Percentiles rank a stretch among this genome's conserved stretches.
phyloP scores from a whole-genome alignment of 495 filamentous ascomycete genomes.

The Penicillium mononematosum region DNA sequence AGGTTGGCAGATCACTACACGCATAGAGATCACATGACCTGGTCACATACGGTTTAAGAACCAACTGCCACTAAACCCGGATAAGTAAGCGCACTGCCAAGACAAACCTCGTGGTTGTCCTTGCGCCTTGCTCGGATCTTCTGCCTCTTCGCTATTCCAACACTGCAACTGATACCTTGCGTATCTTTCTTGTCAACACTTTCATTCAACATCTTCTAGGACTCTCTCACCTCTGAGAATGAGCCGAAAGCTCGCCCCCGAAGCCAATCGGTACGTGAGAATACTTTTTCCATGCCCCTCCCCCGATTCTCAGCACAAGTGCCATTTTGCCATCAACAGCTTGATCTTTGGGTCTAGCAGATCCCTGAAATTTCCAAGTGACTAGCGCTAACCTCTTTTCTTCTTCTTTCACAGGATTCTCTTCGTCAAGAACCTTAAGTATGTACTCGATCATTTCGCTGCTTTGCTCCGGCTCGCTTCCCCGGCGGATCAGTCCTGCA shows the following conservation, averaged over 20 bases:
- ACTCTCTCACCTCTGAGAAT: slow-evolving; percentile 40
- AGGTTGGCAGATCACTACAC: slow-evolving; percentile 8
- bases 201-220: slow-evolving; percentile 13
- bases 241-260: slow-evolving; percentile 81
- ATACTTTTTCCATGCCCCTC: slow-evolving; percentile 39
- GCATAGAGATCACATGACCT: slow-evolving; percentile 15
- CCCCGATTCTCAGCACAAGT: slow-evolving; percentile 18
- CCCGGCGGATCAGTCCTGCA: slow-evolving; percentile 9
- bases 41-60: slow-evolving; percentile 7
- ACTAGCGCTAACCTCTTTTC: slow-evolving; percentile 14
- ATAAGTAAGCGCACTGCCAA: slow-evolving; percentile 28
- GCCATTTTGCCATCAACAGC: slow-evolving; percentile 6
- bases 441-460: slow-evolving; percentile 35
- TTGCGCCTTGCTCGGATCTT: slow-evolving; percentile 18
- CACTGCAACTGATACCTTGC: slow-evolving; percentile 26
- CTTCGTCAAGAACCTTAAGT: slow-evolving; percentile 98
- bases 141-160: slow-evolving; percentile 18
- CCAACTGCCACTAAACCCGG: slow-evolving; percentile 31
- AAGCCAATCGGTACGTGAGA: slow-evolving; percentile 82
- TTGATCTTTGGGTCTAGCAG: background rate
- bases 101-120: slow-evolving; percentile 25
- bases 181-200: slow-evolving; percentile 26
- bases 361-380: slow-evolving; percentile 18
- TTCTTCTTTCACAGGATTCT: slow-evolving; percentile 65
- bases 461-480: slow-evolving; percentile 8